Evolutionary conservation across 2,329 filamentous ascomycete species (phyloP), one percentile per base, ranked within the genome.

Genomic region (Aspergillus ustus): DNA sequence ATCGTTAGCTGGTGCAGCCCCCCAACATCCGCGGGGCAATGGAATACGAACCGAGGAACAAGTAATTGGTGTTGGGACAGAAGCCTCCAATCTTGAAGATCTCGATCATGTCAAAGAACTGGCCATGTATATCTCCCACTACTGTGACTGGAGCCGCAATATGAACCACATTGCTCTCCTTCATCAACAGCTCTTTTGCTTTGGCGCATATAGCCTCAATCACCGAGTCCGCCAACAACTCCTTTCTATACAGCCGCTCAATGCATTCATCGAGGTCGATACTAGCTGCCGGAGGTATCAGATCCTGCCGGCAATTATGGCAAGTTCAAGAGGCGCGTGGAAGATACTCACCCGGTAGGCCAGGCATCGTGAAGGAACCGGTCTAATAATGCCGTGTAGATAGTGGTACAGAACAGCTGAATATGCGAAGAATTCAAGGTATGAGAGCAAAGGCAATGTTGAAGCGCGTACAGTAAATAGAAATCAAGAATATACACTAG

Each of bases 161-260:
- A 78, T 99, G 95, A 63, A 99, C 95, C 65, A 99, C 95, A 80
- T 99, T 99, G 86, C 94, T 98, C 87, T 99, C 95, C 76, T 96
- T 94, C 95, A 99, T 99, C 70, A 99, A 86, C 70, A 99, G 85
- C 83, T 99, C 95, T 77, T 99, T 99, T 22, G 96, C 95, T 79
- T 99, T 99, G 78, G 95, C 93, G 82, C 95, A 99, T 87, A 99
- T 94, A 73, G 95, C 95, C 82, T 99, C 95, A 79, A 99, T 94
- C 68, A 99, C 93, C 46, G 94, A 97, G 80, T 99, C 95, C 72
- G 95, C 93, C 62, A 99, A 87, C 63, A 99, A 87, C 78, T 98
- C 95, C 78, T 97, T 97, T 76, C 95, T 94, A 82, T 98, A 98
- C 57, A 99, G 87, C 69, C 94, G 91, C 76, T 92, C 89, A 81